These are phyloP conservation scores for Neurospora sp. DNA, from an alignment of 2,329 filamentous ascomycete species.

Conservation along the genomic window DNA sequence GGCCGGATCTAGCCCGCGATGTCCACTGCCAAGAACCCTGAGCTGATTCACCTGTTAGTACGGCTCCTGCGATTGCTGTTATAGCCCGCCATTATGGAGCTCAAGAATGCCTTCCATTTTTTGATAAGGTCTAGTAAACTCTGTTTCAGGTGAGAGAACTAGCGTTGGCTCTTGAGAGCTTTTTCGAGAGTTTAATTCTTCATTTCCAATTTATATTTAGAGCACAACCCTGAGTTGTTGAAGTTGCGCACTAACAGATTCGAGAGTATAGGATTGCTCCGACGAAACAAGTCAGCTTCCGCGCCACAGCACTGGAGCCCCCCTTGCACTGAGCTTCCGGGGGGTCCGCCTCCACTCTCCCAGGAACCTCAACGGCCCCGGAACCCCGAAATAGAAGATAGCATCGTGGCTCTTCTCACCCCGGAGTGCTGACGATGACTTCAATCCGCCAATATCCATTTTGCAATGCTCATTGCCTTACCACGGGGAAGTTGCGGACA, in stretches of 20 bases:
- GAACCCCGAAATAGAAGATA: not conserved
- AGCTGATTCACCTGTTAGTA: not conserved
- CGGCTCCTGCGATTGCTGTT: not conserved
- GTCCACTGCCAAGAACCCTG: not conserved
- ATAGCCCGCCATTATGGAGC: not conserved
- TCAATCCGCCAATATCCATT: not conserved
- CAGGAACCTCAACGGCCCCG: not conserved
- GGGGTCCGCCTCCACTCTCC: not conserved
- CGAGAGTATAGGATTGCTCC: not conserved
- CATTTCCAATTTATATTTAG: not conserved
- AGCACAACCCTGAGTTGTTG: not conserved
- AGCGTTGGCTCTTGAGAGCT: not conserved
- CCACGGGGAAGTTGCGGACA: not conserved
- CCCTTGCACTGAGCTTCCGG: not conserved
- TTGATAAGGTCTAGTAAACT: no score
- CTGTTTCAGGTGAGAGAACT: not conserved
- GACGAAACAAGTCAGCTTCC: not conserved
- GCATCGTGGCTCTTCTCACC: not conserved
- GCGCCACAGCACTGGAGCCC: not conserved
- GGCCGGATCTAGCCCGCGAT: not conserved
- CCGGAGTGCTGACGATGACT: not conserved
- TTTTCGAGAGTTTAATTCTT: not conserved
- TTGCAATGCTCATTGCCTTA: not conserved
- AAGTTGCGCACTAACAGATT: not conserved
- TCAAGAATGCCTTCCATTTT: not conserved